Evolutionary conservation across 2,329 filamentous ascomycete genomes (phyloP).

Genomic region (Penicillium sp.): DNA sequence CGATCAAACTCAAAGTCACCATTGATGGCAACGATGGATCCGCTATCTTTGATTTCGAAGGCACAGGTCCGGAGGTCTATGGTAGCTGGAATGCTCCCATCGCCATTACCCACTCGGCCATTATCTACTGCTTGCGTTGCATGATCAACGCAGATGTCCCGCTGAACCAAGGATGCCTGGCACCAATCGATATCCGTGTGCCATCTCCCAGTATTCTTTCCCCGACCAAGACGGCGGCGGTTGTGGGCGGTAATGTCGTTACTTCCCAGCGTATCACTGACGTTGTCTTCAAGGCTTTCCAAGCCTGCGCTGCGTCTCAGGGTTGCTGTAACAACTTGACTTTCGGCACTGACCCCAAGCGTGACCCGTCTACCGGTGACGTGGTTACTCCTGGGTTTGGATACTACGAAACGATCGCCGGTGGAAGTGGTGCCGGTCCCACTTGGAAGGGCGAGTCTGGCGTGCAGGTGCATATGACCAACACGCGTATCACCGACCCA

Average conservation of each 20-base stretch:
- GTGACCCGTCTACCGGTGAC: conserved; percentile 56
- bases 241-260: conserved; percentile 80
- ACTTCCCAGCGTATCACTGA: conserved; percentile 80
- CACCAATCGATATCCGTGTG: conserved; percentile 73
- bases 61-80: conserved; percentile 78
- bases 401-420: conserved; percentile 86
- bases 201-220: conserved; percentile 69
- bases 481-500: conserved; percentile 80
- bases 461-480: conserved; percentile 85
- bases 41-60: conserved; percentile 75
- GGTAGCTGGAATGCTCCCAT: conserved; percentile 79
- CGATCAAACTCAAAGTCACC: conserved; percentile 72
- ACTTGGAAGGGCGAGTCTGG: conserved; percentile 75
- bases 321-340: conserved; percentile 85
- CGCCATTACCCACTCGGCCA: conserved; percentile 79
- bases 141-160: conserved; percentile 81
- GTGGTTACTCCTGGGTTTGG: conserved; percentile 70
- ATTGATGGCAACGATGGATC: conserved; percentile 74
- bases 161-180: conserved; percentile 81
- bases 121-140: conserved; percentile 82
- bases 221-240: conserved; percentile 74
- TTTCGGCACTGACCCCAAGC: conserved; percentile 73
- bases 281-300: conserved; percentile 78
- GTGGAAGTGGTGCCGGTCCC: conserved; percentile 74
- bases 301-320: conserved; percentile 75